Evolutionary conservation across 306 rosid species (phyloP), one percentile per base, ranked within the genome.

Genomic region (Vigna unguiculata): DNA sequence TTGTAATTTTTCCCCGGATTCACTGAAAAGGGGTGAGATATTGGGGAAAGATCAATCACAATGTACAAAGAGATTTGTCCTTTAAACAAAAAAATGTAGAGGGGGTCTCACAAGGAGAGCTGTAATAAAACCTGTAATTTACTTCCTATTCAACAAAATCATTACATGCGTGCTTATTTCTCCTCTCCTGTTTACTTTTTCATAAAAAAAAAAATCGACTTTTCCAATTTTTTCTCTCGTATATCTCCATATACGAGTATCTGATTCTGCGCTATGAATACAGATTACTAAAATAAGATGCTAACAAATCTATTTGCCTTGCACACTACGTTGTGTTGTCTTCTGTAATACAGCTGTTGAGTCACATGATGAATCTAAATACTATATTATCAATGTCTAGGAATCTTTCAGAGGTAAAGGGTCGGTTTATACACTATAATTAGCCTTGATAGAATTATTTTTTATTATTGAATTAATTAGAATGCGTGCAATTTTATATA

Each of bases 11-110:
- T 32, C 53, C 61, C 61, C 1, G 15, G 54, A 28, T 57, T 62
- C 66, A 25, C 80, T 63, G 69, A 40, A 80, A 71, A 53, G 47
- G 40, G 36, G 75, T 68, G 80, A 51, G 72, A 53, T n/a, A n/a
- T 45, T 32, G 65, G 75, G 75, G 70, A 40, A 79, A 69, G 72
- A 51, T 54, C 71, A 6, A 40, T 40, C 3, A 40, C 45, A 40
- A 40, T 86, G 89, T 83, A 86, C 87, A 84, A 69, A 84, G 68
- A 32, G 3, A 54, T 75, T 64, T 64, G 81, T 82, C 41, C 49
- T 70, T 63, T 70, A 64, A 66, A 16, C 62, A 43, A 43, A 48
- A 24, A 65, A 63, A 19, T 69, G 61, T 57, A 70, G 65, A 54
- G 14, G 62, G 62, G 49, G 14, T 45, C 82, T 46, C 28, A 21